Base-by-base conservation (phyloP, 1,284 basidiomycete species). In the Ceratobasidium sp. region DNA sequence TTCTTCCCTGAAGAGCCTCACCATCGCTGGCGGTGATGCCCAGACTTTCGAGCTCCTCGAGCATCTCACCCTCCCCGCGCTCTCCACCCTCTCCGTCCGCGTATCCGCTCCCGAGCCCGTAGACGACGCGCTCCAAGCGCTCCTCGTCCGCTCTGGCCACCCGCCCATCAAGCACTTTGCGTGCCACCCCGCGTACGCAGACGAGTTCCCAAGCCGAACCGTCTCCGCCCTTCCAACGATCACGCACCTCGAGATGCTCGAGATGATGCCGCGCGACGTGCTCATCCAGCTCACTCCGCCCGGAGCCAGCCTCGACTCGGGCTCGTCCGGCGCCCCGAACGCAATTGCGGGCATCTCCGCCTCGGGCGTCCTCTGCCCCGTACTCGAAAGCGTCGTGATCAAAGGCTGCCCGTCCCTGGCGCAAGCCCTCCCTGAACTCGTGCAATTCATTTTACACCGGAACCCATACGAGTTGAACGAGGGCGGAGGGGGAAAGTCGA, bases 21-120 rank as follows among this genome's bases (percentile, higher is more conserved):
- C 82, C 65, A 81, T 93, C 22, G 89, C 90, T 2, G 91, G 91
- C 0, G 89, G 91, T 78, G 88, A 87, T 77, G 85, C 88, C n/a
- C 86, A 93, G 77, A 82, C 85, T 2, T 47, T 73, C 59, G 85
- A 85, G 74, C 85, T 93, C 11, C 81, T 90, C n/a, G 91, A 92
- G 60, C 85, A 85, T 0, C 85, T 93, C 41, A 81, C 85, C 15
- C 82, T 89, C 9, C 91, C 91, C 0, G 79, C 81, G 1, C 82
- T 93, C 47, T 85, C 86, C 27, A 81, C 84, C 19, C 85, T 93
- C 14, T 87, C 85, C 4, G 82, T 92, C 66, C 79, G 87, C 92
- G 75, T 91, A 91, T 80, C 85, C 87, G 0, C 57, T 86, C 90
- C 45, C 90, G 91, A 76, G 75, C 77, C 76, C 87, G 85, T 91